These are phyloP conservation scores for Chytriomyces hyalinus DNA, from an alignment of 192 early-diverging fungal species.

Conservation along the genomic window DNA sequence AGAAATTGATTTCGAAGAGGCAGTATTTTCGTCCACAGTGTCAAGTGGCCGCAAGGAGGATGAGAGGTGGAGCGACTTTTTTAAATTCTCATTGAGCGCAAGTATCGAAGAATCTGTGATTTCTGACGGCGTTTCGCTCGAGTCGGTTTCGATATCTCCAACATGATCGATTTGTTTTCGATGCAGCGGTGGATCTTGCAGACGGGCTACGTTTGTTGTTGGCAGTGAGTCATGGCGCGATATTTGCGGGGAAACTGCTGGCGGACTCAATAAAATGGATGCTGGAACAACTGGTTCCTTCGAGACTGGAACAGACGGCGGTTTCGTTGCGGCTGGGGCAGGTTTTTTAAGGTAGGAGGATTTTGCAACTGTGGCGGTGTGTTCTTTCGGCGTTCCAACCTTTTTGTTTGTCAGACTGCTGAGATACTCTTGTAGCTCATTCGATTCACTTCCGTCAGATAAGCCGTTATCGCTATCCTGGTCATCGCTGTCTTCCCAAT, in stretches of 20 bases:
- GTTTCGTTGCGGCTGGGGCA: neutral
- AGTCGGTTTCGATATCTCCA: neutral
- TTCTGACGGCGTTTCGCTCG: neutral
- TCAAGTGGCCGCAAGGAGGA: too few species aligned
- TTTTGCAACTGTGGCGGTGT: neutral
- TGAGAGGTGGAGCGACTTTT: too few species aligned
- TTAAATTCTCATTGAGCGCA: too few species aligned
- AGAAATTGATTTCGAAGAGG: too few species aligned
- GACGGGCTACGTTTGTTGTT: too few species aligned
- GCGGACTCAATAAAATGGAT: too few species aligned
- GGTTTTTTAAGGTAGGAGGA: constrained; percentile 22
- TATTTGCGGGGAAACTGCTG: too few species aligned
- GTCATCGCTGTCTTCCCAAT: constrained; percentile 16
- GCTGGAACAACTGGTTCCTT: too few species aligned
- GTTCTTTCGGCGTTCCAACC: neutral
- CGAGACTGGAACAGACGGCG: neutral
- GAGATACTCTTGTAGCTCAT: neutral
- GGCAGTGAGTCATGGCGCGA: too few species aligned
- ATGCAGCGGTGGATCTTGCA: neutral
- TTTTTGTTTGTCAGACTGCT: constrained; percentile 1
- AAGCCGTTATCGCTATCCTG: neutral
- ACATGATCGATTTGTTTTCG: too few species aligned
- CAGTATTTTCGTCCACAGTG: too few species aligned
- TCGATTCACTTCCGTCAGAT: neutral
- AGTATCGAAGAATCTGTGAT: too few species aligned